These are phyloP conservation scores for Drosera capensis DNA, from an alignment of 148 eudicot genomes.

Conservation along the genomic window DNA sequence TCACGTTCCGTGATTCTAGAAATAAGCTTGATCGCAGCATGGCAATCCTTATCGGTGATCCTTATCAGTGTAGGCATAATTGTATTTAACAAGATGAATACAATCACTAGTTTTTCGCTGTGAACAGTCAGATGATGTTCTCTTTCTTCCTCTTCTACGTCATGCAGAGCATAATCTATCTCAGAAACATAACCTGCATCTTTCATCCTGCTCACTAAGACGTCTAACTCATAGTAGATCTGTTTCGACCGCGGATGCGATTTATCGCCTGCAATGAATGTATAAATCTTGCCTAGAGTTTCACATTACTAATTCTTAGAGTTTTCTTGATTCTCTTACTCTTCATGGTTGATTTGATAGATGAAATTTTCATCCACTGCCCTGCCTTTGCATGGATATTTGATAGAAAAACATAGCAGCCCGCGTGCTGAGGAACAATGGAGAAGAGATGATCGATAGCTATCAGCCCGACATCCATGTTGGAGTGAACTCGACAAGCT, in stretches of 20 bases:
- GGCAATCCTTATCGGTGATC: slow-evolving; percentile 69
- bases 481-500: slow-evolving; percentile 41
- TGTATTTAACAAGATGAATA: slow-evolving; percentile 41
- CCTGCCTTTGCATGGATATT: slow-evolving; percentile 72
- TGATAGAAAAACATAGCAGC: slow-evolving; percentile 49
- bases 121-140: slow-evolving; percentile 51
- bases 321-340: slow-evolving; percentile 44
- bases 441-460: slow-evolving; percentile 50
- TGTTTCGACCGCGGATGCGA: slow-evolving; percentile 47
- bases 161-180: slow-evolving; percentile 51
- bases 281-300: slow-evolving; percentile 30
- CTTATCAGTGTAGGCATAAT: slow-evolving; percentile 28
- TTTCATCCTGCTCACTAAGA: slow-evolving; percentile 48
- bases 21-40: slow-evolving; percentile 46
- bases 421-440: slow-evolving; percentile 45
- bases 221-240: slow-evolving; percentile 42
- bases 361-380: slow-evolving; percentile 46
- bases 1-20: slow-evolving; percentile 44
- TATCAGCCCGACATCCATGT: slow-evolving; percentile 31
- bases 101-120: slow-evolving; percentile 63
- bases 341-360: slow-evolving; percentile 40
- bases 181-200: slow-evolving; percentile 54
- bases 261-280: slow-evolving; percentile 52
- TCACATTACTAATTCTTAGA: slow-evolving; percentile 55
- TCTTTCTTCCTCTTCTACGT: slow-evolving; percentile 73